A percentile compares a stretch with the other conserved stretches of the same genome.
Evolutionary conservation across 225 moss, liverwort and hornwort genomes (phyloP).

Genomic region (Anthoceros angustus): DNA sequence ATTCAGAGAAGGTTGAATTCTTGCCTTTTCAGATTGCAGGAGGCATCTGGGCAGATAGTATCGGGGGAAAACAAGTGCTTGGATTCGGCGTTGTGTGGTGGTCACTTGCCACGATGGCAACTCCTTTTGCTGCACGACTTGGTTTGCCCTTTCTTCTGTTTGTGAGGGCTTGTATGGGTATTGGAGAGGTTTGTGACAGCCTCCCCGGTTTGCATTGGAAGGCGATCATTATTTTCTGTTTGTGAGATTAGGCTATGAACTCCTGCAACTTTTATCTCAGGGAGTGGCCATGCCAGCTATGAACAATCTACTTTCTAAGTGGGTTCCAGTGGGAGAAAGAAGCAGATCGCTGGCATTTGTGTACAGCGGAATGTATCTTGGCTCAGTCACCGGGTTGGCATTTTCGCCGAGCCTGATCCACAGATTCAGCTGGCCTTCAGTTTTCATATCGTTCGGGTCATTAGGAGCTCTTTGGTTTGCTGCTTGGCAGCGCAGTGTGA

Average conservation of each 20-base stretch:
- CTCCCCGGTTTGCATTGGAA: not conserved
- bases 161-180: conserved; percentile 95
- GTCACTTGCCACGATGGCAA: conserved; percentile 85
- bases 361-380: conserved; percentile 97
- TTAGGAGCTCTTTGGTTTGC: conserved; percentile 75
- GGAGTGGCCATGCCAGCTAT: conserved; percentile 99
- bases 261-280: conserved; percentile 18
- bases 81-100: conserved; percentile 99
- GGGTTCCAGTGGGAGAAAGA: conserved; percentile 82
- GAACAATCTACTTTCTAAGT: conserved; percentile 87
- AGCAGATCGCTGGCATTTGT: conserved; percentile 90
- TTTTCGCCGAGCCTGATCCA: conserved; percentile 87
- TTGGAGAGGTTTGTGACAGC: conserved; percentile 51
- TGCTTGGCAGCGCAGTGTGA: conserved; percentile 67
- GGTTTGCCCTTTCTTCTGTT: conserved; percentile 79
- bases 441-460: conserved; percentile 86
- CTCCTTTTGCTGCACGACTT: conserved; percentile 80
- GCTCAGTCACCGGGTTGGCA: conserved; percentile 81
- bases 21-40: conserved; percentile 53
- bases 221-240: not conserved
- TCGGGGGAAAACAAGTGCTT: conserved; percentile 92
- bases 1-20: too few species aligned
- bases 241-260: not conserved
- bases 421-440: conserved; percentile 76
- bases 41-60: conserved; percentile 96